Evolutionary conservation across 192 early-diverging fungal species (phyloP).

Genomic region (Backusella parvicylindrica): DNA sequence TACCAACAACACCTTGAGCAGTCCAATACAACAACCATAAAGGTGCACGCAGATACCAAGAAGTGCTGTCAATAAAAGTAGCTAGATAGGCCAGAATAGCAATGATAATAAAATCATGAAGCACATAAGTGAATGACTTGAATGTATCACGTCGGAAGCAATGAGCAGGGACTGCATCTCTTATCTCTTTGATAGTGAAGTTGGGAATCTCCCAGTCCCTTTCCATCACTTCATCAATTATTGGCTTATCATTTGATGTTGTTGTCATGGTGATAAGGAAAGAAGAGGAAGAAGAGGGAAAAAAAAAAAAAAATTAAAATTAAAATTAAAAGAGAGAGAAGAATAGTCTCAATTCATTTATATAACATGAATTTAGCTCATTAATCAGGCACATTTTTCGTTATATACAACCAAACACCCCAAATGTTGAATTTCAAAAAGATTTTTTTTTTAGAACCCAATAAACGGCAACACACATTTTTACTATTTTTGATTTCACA

Average conservation of each 20-base stretch:
- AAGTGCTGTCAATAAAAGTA: slow-evolving; percentile 54
- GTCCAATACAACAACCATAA: slow-evolving; percentile 85
- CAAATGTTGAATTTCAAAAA: slow-evolving; percentile 5
- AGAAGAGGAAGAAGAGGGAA: background rate
- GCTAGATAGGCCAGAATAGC: slow-evolving; percentile 65
- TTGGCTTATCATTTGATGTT: background rate
- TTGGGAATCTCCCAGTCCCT: slow-evolving; percentile 56
- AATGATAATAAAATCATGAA: slow-evolving; percentile 71
- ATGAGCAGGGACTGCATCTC: slow-evolving; percentile 85
- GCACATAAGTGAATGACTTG: slow-evolving; percentile 74
- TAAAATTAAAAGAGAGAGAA: background rate
- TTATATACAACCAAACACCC: background rate
- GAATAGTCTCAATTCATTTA: background rate
- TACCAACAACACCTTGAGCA: slow-evolving; percentile 77
- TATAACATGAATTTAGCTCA: background rate
- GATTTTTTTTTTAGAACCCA: background rate
- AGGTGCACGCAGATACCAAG: slow-evolving; percentile 45
- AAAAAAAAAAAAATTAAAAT: background rate
- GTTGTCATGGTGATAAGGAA: background rate
- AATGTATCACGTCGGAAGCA: slow-evolving; percentile 88
- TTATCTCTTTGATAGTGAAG: slow-evolving; percentile 90
- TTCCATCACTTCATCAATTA: slow-evolving; percentile 33
- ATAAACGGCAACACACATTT: background rate
- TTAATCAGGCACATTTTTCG: background rate
- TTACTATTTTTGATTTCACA: background rate